Evolutionary conservation across 2,329 filamentous ascomycete species (phyloP).

Genomic region (Cladophialophora chaetospira): DNA sequence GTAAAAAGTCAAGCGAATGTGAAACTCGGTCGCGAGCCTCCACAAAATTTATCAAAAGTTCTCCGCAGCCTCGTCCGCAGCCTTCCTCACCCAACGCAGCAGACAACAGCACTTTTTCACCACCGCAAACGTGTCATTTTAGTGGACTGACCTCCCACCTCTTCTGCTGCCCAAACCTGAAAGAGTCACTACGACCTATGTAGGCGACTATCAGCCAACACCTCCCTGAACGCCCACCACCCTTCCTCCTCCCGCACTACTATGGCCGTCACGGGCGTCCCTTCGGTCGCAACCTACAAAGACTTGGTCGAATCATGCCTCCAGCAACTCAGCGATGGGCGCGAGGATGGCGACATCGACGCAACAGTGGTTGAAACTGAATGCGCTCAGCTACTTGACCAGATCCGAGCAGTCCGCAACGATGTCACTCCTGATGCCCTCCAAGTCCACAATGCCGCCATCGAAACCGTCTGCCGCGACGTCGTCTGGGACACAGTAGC

Average conservation of each 20-base stretch:
- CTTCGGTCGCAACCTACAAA: constrained; percentile 28
- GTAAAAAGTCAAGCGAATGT: background rate
- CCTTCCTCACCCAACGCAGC: too few species aligned
- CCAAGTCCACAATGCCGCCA: constrained; percentile 64
- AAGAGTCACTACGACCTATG: background rate
- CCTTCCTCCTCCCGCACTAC: background rate
- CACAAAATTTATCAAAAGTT: constrained; percentile 10
- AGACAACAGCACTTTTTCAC: background rate
- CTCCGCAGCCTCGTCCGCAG: constrained; percentile 5
- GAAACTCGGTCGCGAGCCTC: background rate
- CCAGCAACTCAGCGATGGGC: constrained; percentile 11
- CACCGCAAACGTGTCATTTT: background rate
- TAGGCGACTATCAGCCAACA: background rate
- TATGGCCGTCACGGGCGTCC: constrained; percentile 27
- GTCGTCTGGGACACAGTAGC: constrained; percentile 78
- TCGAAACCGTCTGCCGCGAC: constrained; percentile 81
- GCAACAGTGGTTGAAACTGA: constrained; percentile 23
- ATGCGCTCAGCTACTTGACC: constrained; percentile 28
- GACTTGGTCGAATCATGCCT: constrained; percentile 23
- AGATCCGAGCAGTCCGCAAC: constrained; percentile 18
- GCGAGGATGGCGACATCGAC: constrained; percentile 20
- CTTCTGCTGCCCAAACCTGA: background rate
- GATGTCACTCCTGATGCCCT: constrained; percentile 39
- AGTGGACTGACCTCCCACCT: background rate
- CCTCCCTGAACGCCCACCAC: background rate